phyloP scores from a whole-genome alignment of 2,329 filamentous ascomycete species.

The Botrytis byssoidea region DNA sequence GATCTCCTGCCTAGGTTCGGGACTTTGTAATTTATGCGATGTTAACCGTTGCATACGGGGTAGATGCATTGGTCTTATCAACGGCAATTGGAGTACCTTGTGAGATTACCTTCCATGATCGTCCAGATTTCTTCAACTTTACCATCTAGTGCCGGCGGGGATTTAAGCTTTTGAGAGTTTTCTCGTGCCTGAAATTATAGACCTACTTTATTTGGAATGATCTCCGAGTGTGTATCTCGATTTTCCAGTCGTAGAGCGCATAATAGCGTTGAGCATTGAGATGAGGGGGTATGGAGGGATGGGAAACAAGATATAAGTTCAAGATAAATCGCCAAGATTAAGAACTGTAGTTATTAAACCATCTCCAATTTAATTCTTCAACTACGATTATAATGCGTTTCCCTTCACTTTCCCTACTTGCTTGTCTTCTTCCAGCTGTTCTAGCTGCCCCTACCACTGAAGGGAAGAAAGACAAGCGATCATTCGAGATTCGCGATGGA shows the following conservation, averaged over 20 bases:
- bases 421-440: conserved; percentile 25
- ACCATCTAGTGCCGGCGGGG: not conserved
- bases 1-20: conserved; percentile 10
- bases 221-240: not conserved
- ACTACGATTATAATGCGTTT: conserved; percentile 24
- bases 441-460: conserved; percentile 22
- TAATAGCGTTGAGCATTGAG: not conserved
- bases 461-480: conserved; percentile 35
- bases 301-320: not conserved
- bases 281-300: not conserved
- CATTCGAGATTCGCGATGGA: conserved; percentile 40
- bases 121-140: not conserved
- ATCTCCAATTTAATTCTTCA: not conserved
- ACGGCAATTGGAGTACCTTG: not conserved
- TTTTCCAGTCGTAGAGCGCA: not conserved
- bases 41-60: not conserved
- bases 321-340: not conserved
- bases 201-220: conserved; percentile 11
- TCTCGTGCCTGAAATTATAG: not conserved
- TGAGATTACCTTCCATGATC: conserved; percentile 16
- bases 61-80: conserved; percentile 16
- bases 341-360: not conserved
- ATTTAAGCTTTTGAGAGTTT: not conserved
- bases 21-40: conserved; percentile 3
- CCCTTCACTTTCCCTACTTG: conserved; percentile 16